Evolutionary conservation across 2,329 filamentous ascomycete species (phyloP), one percentile per base, ranked within the genome.

Genomic region (Phialophora expanda): DNA sequence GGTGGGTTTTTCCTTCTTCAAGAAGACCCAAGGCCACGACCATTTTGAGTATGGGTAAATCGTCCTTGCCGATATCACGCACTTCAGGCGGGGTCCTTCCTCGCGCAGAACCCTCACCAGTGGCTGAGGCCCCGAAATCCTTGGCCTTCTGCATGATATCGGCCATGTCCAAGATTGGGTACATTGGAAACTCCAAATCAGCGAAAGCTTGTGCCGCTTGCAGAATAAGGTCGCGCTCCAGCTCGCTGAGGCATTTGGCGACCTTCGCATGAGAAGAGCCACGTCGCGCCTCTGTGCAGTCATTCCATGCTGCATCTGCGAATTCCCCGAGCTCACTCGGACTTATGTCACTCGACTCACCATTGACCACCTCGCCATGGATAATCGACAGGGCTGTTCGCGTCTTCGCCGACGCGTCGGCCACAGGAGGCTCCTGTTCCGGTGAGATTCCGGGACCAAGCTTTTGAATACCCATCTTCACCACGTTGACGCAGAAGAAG

Each of bases 401-500:
- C 20, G 62, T 32, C 38, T 38, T 55, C 6, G 56, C 30, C n/a
- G 55, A 34, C n/a, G 32, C 22, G 17, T 22, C 22, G 11, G 7
- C 41, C 12, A n/a, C 2, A 1, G 54, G 5, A n/a, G 22, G 28
- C 28, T 4, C 32, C n/a, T 28, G 46, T 4, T 6, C 48, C 9
- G 20, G 58, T 30, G 48, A 53, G 20, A 20, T 7, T 22, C 34
- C 48, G 4, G 50, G 48, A 8, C 48, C 32, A 7, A 58, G 62
- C n/a, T 28, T 58, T n/a, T 50, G 46, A 17, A 59, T 26, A 14
- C 48, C 44, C 17, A 46, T 56, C 14, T 58, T 56, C 6, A 64
- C 56, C 22, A 64, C 56, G 55, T 64, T 64, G 62, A 64, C 34
- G 30, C 62, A 64, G 32, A 34, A 64, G 56, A 64, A 64, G 41